Conservation (phyloP, 139 green algal species). For the Chlorella sp. region DNA sequence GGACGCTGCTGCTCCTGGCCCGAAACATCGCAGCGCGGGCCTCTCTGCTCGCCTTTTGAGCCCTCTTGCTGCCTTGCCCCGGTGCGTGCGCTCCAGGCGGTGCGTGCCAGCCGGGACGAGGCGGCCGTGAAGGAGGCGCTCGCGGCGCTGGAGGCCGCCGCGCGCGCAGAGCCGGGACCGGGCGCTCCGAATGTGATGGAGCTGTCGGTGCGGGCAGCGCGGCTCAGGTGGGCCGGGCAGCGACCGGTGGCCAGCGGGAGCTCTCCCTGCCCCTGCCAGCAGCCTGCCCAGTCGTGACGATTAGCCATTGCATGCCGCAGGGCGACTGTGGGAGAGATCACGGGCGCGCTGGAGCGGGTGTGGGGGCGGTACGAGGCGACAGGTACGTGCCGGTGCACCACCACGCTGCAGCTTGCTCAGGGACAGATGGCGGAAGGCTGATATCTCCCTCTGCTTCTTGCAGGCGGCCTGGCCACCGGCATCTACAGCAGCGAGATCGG, state of each 20-base stretch:
- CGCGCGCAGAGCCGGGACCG: slow-evolving; percentile 15
- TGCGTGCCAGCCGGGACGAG: slow-evolving; percentile 24
- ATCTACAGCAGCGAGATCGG: slow-evolving; percentile 44
- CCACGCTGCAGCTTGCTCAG: background rate
- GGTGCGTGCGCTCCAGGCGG: too few relatives aligned
- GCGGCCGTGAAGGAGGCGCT: slow-evolving; percentile 31
- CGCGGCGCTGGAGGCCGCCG: slow-evolving; percentile 32
- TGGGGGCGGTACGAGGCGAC: slow-evolving; percentile 62
- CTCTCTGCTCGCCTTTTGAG: background rate
- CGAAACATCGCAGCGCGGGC: too few relatives aligned
- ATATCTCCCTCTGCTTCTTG: background rate
- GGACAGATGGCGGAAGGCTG: background rate
- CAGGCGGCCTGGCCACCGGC: slow-evolving; percentile 45
- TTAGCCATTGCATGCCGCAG: slow-evolving; percentile 10
- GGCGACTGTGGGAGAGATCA: slow-evolving; percentile 71
- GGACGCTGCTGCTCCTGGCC: too few relatives aligned
- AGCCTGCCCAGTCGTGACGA: too few relatives aligned
- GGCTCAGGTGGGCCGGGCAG: slow-evolving; percentile 24
- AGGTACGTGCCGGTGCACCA: background rate
- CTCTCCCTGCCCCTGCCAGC: background rate
- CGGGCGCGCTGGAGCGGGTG: slow-evolving; percentile 54
- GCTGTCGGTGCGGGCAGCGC: slow-evolving; percentile 57
- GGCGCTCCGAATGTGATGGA: slow-evolving; percentile 59
- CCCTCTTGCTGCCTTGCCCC: background rate
- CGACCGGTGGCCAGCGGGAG: too few relatives aligned